A percentile compares a stretch with the other conserved stretches of the same genome.
Conservation (phyloP, 805 yeast species). For the Ogataea pilisensis region DNA sequence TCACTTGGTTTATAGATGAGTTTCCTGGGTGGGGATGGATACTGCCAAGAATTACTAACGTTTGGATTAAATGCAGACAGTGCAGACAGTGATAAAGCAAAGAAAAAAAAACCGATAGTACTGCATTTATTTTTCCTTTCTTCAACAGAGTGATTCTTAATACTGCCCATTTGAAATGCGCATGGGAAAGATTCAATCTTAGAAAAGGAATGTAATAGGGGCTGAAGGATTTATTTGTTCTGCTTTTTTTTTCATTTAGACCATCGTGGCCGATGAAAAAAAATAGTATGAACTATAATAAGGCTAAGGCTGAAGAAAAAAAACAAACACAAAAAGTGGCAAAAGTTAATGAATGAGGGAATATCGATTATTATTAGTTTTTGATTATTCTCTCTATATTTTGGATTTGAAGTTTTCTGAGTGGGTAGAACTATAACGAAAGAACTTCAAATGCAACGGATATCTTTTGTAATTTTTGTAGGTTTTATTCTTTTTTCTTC, state of each 20-base stretch:
- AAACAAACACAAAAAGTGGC: not conserved
- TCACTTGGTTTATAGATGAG: not conserved
- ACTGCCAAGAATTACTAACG: not conserved
- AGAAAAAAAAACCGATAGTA: not conserved
- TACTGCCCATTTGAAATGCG: not conserved
- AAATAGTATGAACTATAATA: not conserved
- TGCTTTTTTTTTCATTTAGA: not conserved
- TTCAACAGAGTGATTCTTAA: no score
- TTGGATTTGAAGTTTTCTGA: not conserved
- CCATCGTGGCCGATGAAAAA: not conserved
- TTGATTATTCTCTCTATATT: not conserved
- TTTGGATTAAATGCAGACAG: not conserved
- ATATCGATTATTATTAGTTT: not conserved
- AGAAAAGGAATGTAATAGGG: not conserved
- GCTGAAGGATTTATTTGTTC: not conserved
- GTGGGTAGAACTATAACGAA: conserved; percentile 1
- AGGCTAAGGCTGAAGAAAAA: not conserved
- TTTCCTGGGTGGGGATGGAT: not conserved
- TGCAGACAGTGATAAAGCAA: not conserved
- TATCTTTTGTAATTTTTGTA: conserved; percentile 1
- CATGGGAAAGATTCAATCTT: not conserved
- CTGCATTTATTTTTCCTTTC: not conserved
- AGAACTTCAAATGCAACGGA: not conserved
- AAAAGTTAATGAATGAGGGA: not conserved
- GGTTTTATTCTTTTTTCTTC: not conserved